phyloP scores from a whole-genome alignment of 768 basidiomycete species.

The Pulveroboletus sp. region DNA sequence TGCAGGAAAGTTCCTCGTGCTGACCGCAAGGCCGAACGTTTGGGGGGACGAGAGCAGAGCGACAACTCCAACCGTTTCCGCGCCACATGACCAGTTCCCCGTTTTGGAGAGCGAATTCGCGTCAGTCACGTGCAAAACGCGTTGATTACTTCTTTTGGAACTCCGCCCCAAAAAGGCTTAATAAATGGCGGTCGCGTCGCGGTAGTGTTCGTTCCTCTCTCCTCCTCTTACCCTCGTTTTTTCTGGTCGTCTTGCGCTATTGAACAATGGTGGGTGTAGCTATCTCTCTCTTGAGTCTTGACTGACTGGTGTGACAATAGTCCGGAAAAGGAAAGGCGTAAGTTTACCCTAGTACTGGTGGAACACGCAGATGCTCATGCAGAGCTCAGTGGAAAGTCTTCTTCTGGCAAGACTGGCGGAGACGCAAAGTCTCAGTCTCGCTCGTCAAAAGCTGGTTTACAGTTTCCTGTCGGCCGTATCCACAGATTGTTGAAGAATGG shows the following conservation, averaged over 20 bases:
- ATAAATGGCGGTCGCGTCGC: slow-evolving; percentile 31
- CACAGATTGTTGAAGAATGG: slow-evolving; percentile 72
- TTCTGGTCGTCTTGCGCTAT: slow-evolving; percentile 4
- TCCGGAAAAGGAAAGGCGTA: slow-evolving; percentile 56
- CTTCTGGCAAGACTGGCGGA: slow-evolving; percentile 43
- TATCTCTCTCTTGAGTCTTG: neutral
- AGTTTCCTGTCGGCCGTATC: slow-evolving; percentile 82
- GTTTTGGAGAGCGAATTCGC: slow-evolving; percentile 20
- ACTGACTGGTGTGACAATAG: slow-evolving; percentile 26
- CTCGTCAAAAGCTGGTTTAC: slow-evolving; percentile 58
- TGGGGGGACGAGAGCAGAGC: slow-evolving; percentile 1
- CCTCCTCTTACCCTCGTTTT: slow-evolving; percentile 17
- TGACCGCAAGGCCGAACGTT: slow-evolving; percentile 26
- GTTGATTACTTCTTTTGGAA: slow-evolving; percentile 29
- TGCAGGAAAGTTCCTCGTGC: slow-evolving; percentile 26
- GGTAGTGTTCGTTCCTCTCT: slow-evolving; percentile 1
- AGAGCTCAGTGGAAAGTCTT: slow-evolving; percentile 40
- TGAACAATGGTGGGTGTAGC: slow-evolving; percentile 31
- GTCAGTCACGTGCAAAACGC: slow-evolving; percentile 33
- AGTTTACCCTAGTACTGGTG: slow-evolving; percentile 14
- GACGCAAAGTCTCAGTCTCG: slow-evolving; percentile 61
- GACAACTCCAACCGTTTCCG: slow-evolving; percentile 11
- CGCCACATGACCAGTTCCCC: slow-evolving; percentile 16
- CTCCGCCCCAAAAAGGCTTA: slow-evolving; percentile 28
- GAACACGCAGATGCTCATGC: neutral